A percentile compares a stretch with the other conserved stretches of the same genome.
Evolutionary conservation across 306 rosid species (phyloP).

Genomic region (Pterocarpus santalinus): DNA sequence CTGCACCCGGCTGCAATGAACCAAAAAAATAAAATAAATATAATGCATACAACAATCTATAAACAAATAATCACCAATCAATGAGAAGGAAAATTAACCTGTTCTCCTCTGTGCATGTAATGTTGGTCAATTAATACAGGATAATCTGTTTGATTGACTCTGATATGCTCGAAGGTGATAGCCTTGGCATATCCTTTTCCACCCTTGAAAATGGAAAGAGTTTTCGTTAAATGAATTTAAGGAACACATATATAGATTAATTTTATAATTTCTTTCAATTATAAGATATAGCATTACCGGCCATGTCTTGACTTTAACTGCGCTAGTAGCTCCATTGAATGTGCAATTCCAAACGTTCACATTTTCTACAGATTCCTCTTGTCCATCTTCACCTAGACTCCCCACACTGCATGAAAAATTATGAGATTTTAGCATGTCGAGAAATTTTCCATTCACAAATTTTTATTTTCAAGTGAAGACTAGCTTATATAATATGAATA

Average conservation of each 20-base stretch:
- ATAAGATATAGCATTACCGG: constrained; percentile 41
- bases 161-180: constrained; percentile 38
- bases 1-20: constrained; percentile 5
- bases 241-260: not conserved
- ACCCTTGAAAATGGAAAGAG: constrained; percentile 31
- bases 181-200: constrained; percentile 41
- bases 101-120: constrained; percentile 25
- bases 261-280: not conserved
- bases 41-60: not conserved
- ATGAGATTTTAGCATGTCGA: not conserved
- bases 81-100: constrained; percentile 31
- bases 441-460: not conserved
- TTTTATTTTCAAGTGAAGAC: not conserved
- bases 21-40: not conserved
- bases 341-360: constrained; percentile 47
- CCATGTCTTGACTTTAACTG: constrained; percentile 58
- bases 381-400: constrained; percentile 45
- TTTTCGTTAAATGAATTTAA: not conserved
- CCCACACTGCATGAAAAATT: constrained; percentile 51
- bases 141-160: not conserved
- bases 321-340: constrained; percentile 47
- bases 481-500: not conserved
- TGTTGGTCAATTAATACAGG: constrained; percentile 42
- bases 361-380: constrained; percentile 34
- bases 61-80: not conserved